phyloP scores from a whole-genome alignment of 2,329 filamentous ascomycete species.

The Nigrospora osmanthi region DNA sequence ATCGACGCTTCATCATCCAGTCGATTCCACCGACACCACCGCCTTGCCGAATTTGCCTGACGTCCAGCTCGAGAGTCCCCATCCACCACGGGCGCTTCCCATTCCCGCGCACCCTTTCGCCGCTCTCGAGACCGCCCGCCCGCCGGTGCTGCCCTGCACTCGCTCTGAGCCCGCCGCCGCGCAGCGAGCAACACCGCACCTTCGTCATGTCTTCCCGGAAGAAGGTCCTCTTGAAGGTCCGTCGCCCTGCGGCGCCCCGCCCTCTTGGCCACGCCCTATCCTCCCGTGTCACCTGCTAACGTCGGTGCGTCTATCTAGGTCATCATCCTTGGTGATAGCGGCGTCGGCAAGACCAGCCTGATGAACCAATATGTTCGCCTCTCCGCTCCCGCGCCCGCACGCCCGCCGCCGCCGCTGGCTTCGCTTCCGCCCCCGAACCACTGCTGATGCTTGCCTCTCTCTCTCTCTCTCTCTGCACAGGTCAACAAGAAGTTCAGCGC shows the following conservation, averaged over 20 bases:
- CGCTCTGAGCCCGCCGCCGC: not conserved
- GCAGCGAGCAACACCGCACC: slow-evolving; percentile 4
- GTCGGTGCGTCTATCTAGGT: slow-evolving; percentile 49
- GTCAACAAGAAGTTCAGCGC: slow-evolving; percentile 99
- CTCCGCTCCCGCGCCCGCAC: not conserved
- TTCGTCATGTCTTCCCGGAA: slow-evolving; percentile 68
- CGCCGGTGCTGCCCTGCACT: not conserved
- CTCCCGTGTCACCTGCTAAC: not conserved
- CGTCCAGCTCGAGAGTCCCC: too few species aligned
- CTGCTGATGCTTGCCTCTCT: not conserved
- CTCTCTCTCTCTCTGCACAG: too few species aligned
- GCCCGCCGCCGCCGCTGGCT: not conserved
- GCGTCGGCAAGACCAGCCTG: slow-evolving; percentile 98
- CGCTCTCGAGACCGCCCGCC: too few species aligned
- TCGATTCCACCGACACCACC: too few species aligned
- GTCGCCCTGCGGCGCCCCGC: not conserved
- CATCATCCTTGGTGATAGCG: slow-evolving; percentile 97
- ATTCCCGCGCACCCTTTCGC: too few species aligned
- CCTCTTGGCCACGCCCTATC: too few species aligned
- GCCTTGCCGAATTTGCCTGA: too few species aligned
- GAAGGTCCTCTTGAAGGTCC: slow-evolving; percentile 86
- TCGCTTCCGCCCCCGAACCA: not conserved
- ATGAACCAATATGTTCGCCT: slow-evolving; percentile 99
- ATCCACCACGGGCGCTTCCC: too few species aligned
- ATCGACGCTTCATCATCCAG: too few species aligned